Conservation (phyloP, 345 rosid genomes). For the Citrus reticulata region DNA sequence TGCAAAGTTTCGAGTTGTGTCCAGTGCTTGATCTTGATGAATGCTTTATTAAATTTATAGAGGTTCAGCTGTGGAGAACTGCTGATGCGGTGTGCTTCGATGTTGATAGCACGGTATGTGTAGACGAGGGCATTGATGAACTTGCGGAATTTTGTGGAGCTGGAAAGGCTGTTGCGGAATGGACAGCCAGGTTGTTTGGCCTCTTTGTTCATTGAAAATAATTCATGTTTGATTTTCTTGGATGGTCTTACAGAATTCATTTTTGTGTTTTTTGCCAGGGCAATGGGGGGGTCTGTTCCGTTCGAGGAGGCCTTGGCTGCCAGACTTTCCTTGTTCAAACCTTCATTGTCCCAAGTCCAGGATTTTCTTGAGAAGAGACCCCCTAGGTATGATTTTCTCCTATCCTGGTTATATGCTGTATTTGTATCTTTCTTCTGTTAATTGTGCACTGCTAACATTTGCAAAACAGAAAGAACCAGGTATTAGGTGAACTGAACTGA, state of each 20-base stretch:
- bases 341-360: slow-evolving; percentile 71
- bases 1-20: background rate
- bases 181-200: slow-evolving; percentile 79
- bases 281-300: slow-evolving; percentile 96
- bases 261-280: slow-evolving; percentile 43
- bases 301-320: slow-evolving; percentile 96
- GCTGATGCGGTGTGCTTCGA: slow-evolving; percentile 90
- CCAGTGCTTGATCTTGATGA: slow-evolving; percentile 9
- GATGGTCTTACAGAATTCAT: slow-evolving; percentile 1
- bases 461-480: too few species aligned
- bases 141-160: slow-evolving; percentile 99
- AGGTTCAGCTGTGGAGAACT: slow-evolving; percentile 67
- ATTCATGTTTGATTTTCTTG: slow-evolving; percentile 5
- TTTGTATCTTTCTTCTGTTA: background rate
- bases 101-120: slow-evolving; percentile 97
- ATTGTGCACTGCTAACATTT: too few species aligned
- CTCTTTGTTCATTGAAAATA: background rate
- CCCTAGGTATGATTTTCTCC: slow-evolving; percentile 51
- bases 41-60: slow-evolving; percentile 35
- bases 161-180: slow-evolving; percentile 92
- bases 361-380: slow-evolving; percentile 75
- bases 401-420: slow-evolving; percentile 1
- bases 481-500: background rate
- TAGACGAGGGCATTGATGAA: slow-evolving; percentile 96
- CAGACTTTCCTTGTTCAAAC: slow-evolving; percentile 78